Evolutionary conservation across 1,284 basidiomycete species (phyloP).

Genomic region (Tilletia indica): DNA sequence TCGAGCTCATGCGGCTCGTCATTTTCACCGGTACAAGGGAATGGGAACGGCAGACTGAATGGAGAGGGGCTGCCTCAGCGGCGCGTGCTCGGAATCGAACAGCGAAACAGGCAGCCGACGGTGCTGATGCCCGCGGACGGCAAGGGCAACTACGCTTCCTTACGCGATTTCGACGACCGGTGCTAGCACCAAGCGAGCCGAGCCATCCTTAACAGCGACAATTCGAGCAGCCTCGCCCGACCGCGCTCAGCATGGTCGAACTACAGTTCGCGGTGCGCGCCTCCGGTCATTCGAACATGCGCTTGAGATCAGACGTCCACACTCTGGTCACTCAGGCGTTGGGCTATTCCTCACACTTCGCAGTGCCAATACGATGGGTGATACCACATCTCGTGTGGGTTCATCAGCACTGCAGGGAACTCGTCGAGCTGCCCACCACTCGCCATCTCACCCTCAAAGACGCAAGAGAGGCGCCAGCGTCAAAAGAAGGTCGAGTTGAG

Average conservation of each 20-base stretch:
- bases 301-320: neutral
- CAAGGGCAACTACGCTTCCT: no score
- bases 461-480: neutral
- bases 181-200: no score
- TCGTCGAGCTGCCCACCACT: neutral
- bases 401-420: neutral
- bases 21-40: constrained; percentile 52
- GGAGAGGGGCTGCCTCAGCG: constrained; percentile 14
- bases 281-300: neutral
- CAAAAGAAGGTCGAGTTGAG: neutral
- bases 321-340: neutral
- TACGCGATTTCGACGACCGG: no score
- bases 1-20: constrained; percentile 54
- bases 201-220: neutral
- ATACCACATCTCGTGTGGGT: neutral
- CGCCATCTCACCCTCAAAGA: neutral
- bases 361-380: constrained; percentile 3
- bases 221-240: neutral
- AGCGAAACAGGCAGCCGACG: constrained; percentile 22
- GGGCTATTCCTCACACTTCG: constrained; percentile 2
- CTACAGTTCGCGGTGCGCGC: constrained; percentile 24
- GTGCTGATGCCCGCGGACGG: neutral
- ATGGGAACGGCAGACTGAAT: constrained; percentile 39
- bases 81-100: neutral
- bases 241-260: neutral